Evolutionary conservation across 176 grass and related monocot genomes (phyloP).

Genomic region (Eragrostis nindensis): DNA sequence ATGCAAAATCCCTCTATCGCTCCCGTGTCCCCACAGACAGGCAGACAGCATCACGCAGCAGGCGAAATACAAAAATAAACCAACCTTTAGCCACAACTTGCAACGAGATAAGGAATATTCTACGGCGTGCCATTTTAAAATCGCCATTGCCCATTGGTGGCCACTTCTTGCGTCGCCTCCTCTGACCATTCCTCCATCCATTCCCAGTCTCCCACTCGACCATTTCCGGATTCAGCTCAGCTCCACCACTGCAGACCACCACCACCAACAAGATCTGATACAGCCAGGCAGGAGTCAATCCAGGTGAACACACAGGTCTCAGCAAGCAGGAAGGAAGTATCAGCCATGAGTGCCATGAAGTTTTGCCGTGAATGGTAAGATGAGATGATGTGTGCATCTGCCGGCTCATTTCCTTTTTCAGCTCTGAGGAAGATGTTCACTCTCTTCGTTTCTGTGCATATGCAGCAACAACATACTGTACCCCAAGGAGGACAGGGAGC

Average conservation of each 20-base stretch:
- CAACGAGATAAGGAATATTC: constrained; percentile 18
- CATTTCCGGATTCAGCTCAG: too few relatives aligned
- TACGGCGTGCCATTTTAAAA: neutral
- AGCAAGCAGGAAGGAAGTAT: constrained; percentile 5
- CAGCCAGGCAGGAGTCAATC: neutral
- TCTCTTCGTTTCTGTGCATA: neutral
- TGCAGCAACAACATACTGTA: constrained; percentile 78
- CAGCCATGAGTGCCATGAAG: constrained; percentile 83
- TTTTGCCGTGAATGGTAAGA: constrained; percentile 80
- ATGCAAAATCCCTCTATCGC: too few relatives aligned
- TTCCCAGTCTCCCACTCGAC: neutral
- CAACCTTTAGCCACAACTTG: constrained; percentile 21
- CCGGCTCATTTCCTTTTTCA: neutral
- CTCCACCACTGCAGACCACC: neutral
- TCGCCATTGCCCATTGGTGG: neutral
- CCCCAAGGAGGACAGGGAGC: constrained; percentile 66
- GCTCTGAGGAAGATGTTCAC: neutral
- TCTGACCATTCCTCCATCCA: constrained; percentile 7
- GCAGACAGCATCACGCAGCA: neutral
- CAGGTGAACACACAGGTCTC: too few relatives aligned
- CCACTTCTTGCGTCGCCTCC: neutral
- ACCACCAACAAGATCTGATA: constrained; percentile 36
- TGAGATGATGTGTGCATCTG: neutral
- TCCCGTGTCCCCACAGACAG: constrained; percentile 8
- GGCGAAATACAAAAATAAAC: neutral